Conservation (phyloP, 1,284 basidiomycete species). For the Microbotryum violaceum region DNA sequence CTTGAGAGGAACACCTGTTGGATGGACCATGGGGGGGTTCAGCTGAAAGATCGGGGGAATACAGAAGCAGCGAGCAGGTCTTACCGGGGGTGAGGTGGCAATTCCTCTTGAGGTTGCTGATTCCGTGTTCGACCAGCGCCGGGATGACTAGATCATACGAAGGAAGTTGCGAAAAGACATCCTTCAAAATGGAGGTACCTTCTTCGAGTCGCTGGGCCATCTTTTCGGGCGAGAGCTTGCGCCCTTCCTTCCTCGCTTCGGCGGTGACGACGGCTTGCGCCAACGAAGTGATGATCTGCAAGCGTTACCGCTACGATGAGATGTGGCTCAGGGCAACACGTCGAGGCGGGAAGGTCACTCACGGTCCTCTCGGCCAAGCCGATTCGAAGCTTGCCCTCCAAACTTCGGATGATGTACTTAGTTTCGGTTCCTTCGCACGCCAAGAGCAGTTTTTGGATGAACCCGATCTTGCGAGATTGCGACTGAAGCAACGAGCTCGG, state of each 20-base stretch:
- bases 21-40: not conserved
- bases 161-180: constrained; percentile 87
- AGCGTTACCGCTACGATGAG: not conserved
- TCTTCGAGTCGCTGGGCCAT: constrained; percentile 69
- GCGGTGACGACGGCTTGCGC: constrained; percentile 71
- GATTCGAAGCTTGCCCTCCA: constrained; percentile 96
- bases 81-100: constrained; percentile 86
- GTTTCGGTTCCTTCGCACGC: constrained; percentile 84
- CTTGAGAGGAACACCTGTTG: constrained; percentile 72
- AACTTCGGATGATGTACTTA: constrained; percentile 89
- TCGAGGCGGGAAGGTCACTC: constrained; percentile 35
- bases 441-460: constrained; percentile 89
- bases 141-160: constrained; percentile 92
- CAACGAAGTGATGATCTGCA: constrained; percentile 63
- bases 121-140: constrained; percentile 71
- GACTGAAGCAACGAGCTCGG: constrained; percentile 50
- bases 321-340: constrained; percentile 16
- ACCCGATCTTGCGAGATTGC: constrained; percentile 87
- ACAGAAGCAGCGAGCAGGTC: constrained; percentile 9
- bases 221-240: constrained; percentile 58
- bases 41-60: not conserved
- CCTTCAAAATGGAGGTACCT: constrained; percentile 70
- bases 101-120: constrained; percentile 58
- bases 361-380: constrained; percentile 89
- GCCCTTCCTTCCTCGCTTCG: constrained; percentile 29